These are phyloP conservation scores for Podospora sp. DNA, from an alignment of 495 filamentous ascomycete genomes.

Conservation along the genomic window DNA sequence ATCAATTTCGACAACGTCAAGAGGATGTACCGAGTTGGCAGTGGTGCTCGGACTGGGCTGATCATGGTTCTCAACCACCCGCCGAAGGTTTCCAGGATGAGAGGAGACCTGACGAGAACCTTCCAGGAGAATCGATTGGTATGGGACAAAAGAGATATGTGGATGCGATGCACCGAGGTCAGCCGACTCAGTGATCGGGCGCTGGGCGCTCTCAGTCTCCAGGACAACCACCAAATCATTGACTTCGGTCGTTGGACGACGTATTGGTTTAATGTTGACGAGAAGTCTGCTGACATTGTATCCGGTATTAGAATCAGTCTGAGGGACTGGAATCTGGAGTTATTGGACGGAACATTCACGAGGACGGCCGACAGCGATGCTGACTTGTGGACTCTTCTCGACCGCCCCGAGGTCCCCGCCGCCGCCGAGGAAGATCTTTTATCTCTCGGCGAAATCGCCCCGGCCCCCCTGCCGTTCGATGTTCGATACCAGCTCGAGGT, in stretches of 20 bases:
- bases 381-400: slow-evolving; percentile 62
- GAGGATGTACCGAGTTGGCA: slow-evolving; percentile 52
- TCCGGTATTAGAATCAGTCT: slow-evolving; percentile 56
- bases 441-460: slow-evolving; percentile 38
- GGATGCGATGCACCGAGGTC: slow-evolving; percentile 77
- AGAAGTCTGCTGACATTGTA: slow-evolving; percentile 38
- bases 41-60: slow-evolving; percentile 43
- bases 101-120: slow-evolving; percentile 40
- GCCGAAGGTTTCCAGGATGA: slow-evolving; percentile 63
- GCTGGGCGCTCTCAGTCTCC: slow-evolving; percentile 54
- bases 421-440: slow-evolving; percentile 32
- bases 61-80: slow-evolving; percentile 66
- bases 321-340: slow-evolving; percentile 71
- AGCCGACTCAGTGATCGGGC: slow-evolving; percentile 48
- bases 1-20: slow-evolving; percentile 68
- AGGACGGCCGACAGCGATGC: slow-evolving; percentile 24
- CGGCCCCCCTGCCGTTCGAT: slow-evolving; percentile 62
- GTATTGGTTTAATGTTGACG: slow-evolving; percentile 58
- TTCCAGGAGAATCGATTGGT: slow-evolving; percentile 47
- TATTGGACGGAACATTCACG: slow-evolving; percentile 40
- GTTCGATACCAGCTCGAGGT: slow-evolving; percentile 92
- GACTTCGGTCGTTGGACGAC: slow-evolving; percentile 82
- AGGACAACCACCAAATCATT: slow-evolving; percentile 59
- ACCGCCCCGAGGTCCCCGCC: slow-evolving; percentile 31
- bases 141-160: slow-evolving; percentile 71